Base-by-base conservation (phyloP, 2,329 filamentous ascomycete species). In the Chrysoporthe puriensis region DNA sequence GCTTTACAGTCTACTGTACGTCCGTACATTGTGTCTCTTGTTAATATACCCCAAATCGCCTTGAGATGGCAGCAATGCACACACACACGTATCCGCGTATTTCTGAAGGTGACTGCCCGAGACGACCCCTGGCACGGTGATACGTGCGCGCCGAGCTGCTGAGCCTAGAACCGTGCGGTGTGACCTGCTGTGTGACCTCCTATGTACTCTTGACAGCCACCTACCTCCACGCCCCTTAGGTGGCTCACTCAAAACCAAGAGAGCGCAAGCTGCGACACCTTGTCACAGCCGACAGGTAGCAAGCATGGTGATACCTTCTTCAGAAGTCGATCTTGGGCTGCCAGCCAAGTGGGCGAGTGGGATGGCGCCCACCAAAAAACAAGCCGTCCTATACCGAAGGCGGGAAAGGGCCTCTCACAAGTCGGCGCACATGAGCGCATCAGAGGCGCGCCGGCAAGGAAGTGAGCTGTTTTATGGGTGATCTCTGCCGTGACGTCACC, bases 1-100 rank as follows among this genome's bases (percentile, higher is more conserved):
- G 18, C 13, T 48, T 48, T 32, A 60, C 44, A 50, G 7, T 50
- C 9, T 4, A 46, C 16, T 43, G 32, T 52, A 50, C 54, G 60
- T 44, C 16, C 34, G 32, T 52, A 50, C 54, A 65, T 44, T 66
- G 52, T 64, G 66, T 40, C 50, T 60, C 62, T 43, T 60, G 50
- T 42, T 42, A 42, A 66, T 68, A 70, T 70, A 70, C 68, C 68
- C 68, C 68, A 52, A 63, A 34, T 36, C 59, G 52, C 62, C 54
- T 57, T 65, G 16, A 43, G 50, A 32, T 58, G 43, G 58, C 32
- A 62, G 57, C 26, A 40, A 62, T 66, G 58, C 60, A 66, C 21
- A 66, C 21, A 66, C 48, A 58, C 9, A 26, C 9, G 9, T 40
- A 40, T 40, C 6, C 1, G 59, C 11, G 36, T 42, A 58, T 4